Base-by-base conservation (phyloP, 306 rosid genomes). In the Pyrus betulifolia region DNA sequence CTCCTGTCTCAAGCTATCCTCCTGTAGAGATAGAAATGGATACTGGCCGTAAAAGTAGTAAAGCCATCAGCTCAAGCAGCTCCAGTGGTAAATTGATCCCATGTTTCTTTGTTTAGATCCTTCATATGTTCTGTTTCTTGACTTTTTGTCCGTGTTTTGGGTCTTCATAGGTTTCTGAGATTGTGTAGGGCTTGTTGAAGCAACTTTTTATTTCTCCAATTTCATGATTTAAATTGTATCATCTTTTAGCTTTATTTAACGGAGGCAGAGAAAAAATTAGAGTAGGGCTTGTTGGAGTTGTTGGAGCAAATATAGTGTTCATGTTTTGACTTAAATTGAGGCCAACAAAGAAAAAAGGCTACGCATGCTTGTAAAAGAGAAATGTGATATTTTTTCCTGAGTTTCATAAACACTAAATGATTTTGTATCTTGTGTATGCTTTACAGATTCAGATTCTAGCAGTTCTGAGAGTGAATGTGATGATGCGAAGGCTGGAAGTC, bases 1-100 rank as follows among this genome's bases (percentile, higher is more conserved):
- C 89, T 76, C 96, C 92, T 42, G 87, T 88, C 76, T 86, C 90
- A 28, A 92, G 93, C 79, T 79, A 83, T 78, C 91, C 89, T 77
- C 86, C 81, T 69, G 63, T 85, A 82, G 89, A 83, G 81, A 84
- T 88, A 79, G 89, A 83, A 69, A 82, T 83, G 89, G 88, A 82
- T 71, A 38, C 84, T 28, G 62, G 82, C 71, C 77, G 18, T 71
- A 77, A 61, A 81, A 70, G 17, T 69, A 74, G 81, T 67, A 82
- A 85, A 68, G 72, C 60, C 76, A 76, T 38, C n/a, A 84, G 88
- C 80, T 76, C 89, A 52, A 81, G 77, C 55, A 83, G 78, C 85
- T 83, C 89, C 61, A 65, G 69, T 54, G 91, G 96, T 90, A 81
- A 35, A 79, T 74, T 65, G 74, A 79, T 75, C 58, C 5, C 73